Percentiles rank a stretch among this genome's conserved stretches.
Evolutionary conservation across 257 asterid genomes (phyloP).

Genomic region (Ophiorrhiza pumila): DNA sequence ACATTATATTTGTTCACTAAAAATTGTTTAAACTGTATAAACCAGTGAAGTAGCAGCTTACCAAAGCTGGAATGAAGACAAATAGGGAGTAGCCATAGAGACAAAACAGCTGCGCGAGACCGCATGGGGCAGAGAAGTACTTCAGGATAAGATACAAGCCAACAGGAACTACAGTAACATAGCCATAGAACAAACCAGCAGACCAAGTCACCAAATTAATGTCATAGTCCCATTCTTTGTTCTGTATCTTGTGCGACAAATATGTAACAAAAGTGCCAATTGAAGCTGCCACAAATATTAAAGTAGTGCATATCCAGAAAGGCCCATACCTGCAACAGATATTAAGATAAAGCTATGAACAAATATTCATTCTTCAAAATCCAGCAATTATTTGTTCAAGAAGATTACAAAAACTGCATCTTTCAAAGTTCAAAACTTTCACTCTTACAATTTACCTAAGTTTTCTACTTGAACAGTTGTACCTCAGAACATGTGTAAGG

Average conservation of each 20-base stretch:
- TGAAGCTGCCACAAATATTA: constrained; percentile 94
- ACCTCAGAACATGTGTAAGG: neutral
- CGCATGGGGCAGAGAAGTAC: constrained; percentile 95
- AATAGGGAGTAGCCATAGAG: constrained; percentile 94
- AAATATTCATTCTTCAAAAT: neutral
- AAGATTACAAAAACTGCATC: neutral
- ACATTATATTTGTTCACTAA: neutral
- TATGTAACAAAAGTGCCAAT: constrained; percentile 94
- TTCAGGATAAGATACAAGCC: constrained; percentile 76
- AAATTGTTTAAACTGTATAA: neutral
- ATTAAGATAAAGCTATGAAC: neutral
- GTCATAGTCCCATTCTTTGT: constrained; percentile 84
- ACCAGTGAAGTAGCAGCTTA: constrained; percentile 37
- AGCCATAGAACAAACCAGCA: constrained; percentile 93
- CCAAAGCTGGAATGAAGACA: constrained; percentile 96
- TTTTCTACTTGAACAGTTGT: no score
- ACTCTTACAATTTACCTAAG: neutral
- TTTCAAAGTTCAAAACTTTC: neutral
- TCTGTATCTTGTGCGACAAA: constrained; percentile 77
- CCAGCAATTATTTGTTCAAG: neutral
- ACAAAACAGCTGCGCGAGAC: constrained; percentile 82
- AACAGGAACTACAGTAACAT: constrained; percentile 76
- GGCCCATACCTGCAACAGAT: constrained; percentile 78
- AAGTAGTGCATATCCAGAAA: constrained; percentile 97
- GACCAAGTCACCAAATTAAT: constrained; percentile 91